Base-by-base conservation (phyloP, 1,284 basidiomycete genomes). In the Ganoderma lucidum region DNA sequence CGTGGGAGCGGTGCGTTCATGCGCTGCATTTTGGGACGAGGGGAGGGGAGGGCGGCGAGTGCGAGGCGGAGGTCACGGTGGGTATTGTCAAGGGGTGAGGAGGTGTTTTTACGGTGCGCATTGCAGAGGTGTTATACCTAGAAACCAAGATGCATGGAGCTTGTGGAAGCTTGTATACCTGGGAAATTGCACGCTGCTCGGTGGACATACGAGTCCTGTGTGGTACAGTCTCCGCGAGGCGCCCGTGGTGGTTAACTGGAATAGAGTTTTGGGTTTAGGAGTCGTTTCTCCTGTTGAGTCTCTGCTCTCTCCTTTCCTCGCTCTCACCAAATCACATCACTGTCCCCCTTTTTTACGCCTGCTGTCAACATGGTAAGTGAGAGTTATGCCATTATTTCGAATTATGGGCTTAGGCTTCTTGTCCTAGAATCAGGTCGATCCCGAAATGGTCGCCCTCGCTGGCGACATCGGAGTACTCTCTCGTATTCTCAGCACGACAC, bases 1-100 rank as follows among this genome's bases (percentile, higher is more conserved):
- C 90, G 39, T 89, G 89, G 84, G 90, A 93, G 76, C 85, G 86
- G 63, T 88, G 87, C 76, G 82, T 84, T 51, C 78, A 78, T 60
- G 82, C 82, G 61, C 77, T 80, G 63, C 78, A 76, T 53, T 76
- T 78, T 19, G 80, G 76, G 59, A 75, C 74, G 75, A 70, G 68
- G 56, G 76, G 69, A 55, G 77, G 76, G 48, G 78, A 75, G 65
- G 75, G 76, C n/a, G 79, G 75, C 60, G 79, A 78, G 56, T 78
- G 77, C 64, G 77, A 79, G 51, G 81, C 83, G 44, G 85, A 86
- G 71, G 83, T 88, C 15, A 87, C 85, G 4, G 82, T 88, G 8
- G 86, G 86, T 8, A 80, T 87, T 42, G 83, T 86, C 61, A 80
- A 75, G 62, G 78, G 75, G 2, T 77, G 53, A 64, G 2, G 62